Evolutionary conservation across 352 stramenopile species (phyloP), one percentile per base, ranked within the genome.

Genomic region (Plasmopara muralis): DNA sequence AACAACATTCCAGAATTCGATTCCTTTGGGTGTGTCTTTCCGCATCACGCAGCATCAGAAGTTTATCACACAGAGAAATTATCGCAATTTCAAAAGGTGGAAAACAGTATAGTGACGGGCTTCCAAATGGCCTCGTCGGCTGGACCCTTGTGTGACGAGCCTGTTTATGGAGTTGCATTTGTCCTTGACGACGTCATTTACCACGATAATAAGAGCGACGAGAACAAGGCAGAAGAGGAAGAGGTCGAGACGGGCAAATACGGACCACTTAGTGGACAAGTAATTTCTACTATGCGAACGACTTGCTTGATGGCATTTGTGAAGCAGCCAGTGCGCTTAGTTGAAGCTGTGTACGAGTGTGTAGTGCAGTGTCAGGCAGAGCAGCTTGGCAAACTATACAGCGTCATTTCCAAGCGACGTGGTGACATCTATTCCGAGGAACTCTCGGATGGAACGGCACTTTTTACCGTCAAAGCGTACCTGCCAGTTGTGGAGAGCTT

Each of bases 401-500:
- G 73, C 28, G 91, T 98, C 14, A 80, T 98, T 37, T 93, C 87
- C 3, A 95, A 95, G 67, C 81, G 94, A 20, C 81, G 94, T 28
- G 95, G 91, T 7, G 86, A 97, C 60, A 90, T 96, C 14, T 74
- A 87, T 52, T 75, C 64, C 14, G 86, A 96, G 55, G 86, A 96
- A 50, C 57, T 96, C 14, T 89, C 76, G 18, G 93, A 98, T 53
- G 85, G 87, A 35, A 98, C 93, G 9, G 89, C 96, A 41, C 76
- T 98, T 38, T 96, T 99, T 55, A 87, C 87, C 12, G 87, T 99
- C 40, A 92, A 90, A 42, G 95, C 93, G 7, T 78, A 91, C 45
- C 61, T 99, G 30, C 95, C 95, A 9, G 93, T 98, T 25, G 85
- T 96, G 4, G 95, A 98, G 66, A 97, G 89, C 43, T 95, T 94